phyloP scores from a whole-genome alignment of 2,329 filamentous ascomycete species.

The Pseudovirgaria hyperparasitica region DNA sequence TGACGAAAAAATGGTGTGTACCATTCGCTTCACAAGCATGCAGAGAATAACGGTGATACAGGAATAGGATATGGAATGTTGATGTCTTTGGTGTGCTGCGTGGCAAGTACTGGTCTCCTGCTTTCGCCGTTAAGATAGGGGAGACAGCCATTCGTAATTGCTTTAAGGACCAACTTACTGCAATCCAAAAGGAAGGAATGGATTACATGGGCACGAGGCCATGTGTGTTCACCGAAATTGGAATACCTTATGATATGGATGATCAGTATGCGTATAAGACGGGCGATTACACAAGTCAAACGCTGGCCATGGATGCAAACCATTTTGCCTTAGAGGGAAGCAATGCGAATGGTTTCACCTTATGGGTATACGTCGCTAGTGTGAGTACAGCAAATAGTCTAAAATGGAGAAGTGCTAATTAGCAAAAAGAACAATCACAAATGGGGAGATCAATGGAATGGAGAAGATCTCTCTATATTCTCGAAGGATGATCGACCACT shows the following conservation, averaged over 20 bases:
- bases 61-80: conserved; percentile 90
- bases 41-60: conserved; percentile 9
- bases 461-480: conserved; percentile 86
- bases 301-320: conserved; percentile 87
- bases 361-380: conserved; percentile 75
- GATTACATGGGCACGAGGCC: conserved; percentile 82
- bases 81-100: conserved; percentile 87
- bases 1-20: conserved; percentile 83
- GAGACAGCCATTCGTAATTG: conserved; percentile 92
- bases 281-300: conserved; percentile 88
- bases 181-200: conserved; percentile 74
- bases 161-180: conserved; percentile 73
- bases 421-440: conserved; percentile 61
- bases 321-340: conserved; percentile 85
- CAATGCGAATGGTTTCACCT: conserved; percentile 67
- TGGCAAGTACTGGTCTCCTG: conserved; percentile 76
- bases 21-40: too few relatives aligned
- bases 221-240: conserved; percentile 85
- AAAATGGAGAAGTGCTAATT: conserved; percentile 9
- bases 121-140: conserved; percentile 84
- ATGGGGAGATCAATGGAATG: conserved; percentile 93
- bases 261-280: conserved; percentile 91
- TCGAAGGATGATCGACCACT: conserved; percentile 67
- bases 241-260: conserved; percentile 98
- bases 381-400: conserved; percentile 37